A percentile compares a stretch with the other conserved stretches of the same genome.
These are phyloP conservation scores for Omphalea diandra DNA, from an alignment of 441 rosid genomes.

Conservation along the genomic window DNA sequence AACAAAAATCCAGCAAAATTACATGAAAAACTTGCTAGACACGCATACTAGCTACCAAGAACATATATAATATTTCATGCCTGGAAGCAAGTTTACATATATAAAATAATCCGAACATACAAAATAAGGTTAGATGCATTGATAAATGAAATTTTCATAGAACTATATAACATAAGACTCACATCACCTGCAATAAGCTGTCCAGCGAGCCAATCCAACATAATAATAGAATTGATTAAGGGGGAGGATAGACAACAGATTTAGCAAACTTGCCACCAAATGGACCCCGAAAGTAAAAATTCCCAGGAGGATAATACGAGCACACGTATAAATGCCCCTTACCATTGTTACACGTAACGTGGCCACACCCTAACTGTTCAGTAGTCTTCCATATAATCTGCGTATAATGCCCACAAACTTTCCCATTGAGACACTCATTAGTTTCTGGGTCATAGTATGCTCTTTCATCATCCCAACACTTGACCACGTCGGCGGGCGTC, in stretches of 20 bases:
- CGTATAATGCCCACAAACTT: conserved; percentile 59
- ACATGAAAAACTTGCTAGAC: background rate
- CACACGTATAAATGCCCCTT: conserved; percentile 43
- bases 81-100: no score
- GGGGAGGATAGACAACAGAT: conserved; percentile 23
- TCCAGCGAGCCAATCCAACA: background rate
- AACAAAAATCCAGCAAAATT: background rate
- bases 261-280: conserved; percentile 27
- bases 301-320: conserved; percentile 56
- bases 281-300: conserved; percentile 41
- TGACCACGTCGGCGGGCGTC: conserved; percentile 40
- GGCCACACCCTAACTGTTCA: conserved; percentile 41
- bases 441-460: conserved; percentile 21
- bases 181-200: no score
- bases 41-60: no score
- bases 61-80: no score
- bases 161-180: background rate
- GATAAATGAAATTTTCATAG: no score
- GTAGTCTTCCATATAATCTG: conserved; percentile 54
- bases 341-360: conserved; percentile 22
- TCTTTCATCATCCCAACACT: conserved; percentile 41
- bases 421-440: conserved; percentile 31
- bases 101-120: no score
- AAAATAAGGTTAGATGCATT: no score
- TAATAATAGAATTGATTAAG: background rate